Conservation (phyloP, 805 yeast genomes). For the Saccharomyces paradoxus region DNA sequence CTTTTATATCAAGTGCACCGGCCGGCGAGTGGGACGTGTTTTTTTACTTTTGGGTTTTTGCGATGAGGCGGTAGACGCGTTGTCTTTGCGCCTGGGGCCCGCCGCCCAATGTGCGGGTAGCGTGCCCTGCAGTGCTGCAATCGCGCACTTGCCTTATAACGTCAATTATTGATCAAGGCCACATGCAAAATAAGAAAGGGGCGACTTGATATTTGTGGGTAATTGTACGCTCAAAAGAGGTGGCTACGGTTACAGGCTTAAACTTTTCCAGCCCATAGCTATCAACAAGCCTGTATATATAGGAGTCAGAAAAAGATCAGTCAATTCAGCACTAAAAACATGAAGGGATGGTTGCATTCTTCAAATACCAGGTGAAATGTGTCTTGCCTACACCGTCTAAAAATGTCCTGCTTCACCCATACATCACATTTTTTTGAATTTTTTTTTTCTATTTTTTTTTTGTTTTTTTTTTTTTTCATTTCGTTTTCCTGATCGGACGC, state of each 20-base stretch:
- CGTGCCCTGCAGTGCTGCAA: not conserved
- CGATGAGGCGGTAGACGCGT: not conserved
- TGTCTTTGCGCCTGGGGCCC: not conserved
- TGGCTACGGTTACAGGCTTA: not conserved
- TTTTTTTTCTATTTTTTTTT: not conserved
- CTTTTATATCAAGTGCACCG: not conserved
- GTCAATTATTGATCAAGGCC: not conserved
- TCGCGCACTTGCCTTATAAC: not conserved
- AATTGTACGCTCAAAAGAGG: not conserved
- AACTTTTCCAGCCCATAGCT: not conserved
- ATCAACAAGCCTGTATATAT: not conserved
- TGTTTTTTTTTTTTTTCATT: not conserved
- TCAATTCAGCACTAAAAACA: not conserved
- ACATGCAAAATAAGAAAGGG: not conserved
- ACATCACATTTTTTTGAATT: not conserved
- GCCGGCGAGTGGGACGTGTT: not conserved
- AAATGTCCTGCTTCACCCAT: not conserved
- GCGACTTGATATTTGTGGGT: not conserved
- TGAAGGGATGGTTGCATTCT: not conserved
- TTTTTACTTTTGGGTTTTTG: not conserved
- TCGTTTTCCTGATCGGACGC: not conserved
- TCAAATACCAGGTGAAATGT: not conserved
- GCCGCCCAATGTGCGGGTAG: not conserved
- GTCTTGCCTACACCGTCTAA: not conserved
- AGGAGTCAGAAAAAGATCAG: not conserved